A percentile compares a stretch with the other conserved stretches of the same genome.
Conservation (phyloP, 2,329 filamentous ascomycete genomes). For the Sarocladium strictum region DNA sequence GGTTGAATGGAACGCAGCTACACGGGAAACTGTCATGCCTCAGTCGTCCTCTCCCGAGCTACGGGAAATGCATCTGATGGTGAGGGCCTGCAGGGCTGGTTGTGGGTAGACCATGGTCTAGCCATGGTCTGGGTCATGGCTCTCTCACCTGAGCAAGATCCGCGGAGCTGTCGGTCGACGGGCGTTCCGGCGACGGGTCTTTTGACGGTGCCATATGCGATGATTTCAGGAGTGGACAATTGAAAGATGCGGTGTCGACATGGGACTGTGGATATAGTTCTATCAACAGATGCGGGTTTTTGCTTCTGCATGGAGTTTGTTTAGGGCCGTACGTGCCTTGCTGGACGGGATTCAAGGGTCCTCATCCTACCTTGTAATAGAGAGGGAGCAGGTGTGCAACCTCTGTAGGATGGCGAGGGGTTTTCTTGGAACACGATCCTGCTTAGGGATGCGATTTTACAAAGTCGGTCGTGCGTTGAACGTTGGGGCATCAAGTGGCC, state of each 20-base stretch:
- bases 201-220: conserved; percentile 2
- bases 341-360: not conserved
- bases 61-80: too few species aligned
- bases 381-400: not conserved
- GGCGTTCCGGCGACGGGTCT: not conserved
- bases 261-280: not conserved
- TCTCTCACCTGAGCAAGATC: conserved; percentile 7
- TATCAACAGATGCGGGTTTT: not conserved
- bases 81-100: too few species aligned
- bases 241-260: not conserved
- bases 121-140: not conserved
- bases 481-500: not conserved
- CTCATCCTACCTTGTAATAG: not conserved
- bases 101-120: too few species aligned
- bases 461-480: not conserved
- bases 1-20: not conserved
- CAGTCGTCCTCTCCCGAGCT: too few species aligned
- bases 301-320: not conserved
- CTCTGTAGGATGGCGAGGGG: not conserved
- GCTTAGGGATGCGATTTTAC: not conserved
- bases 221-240: not conserved
- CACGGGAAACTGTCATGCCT: too few species aligned
- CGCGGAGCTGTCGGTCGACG: not conserved
- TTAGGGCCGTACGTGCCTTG: not conserved
- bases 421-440: not conserved